These are phyloP conservation scores for Pelagomonas calceolata DNA, from an alignment of 108 stramenopile species.

Conservation along the genomic window DNA sequence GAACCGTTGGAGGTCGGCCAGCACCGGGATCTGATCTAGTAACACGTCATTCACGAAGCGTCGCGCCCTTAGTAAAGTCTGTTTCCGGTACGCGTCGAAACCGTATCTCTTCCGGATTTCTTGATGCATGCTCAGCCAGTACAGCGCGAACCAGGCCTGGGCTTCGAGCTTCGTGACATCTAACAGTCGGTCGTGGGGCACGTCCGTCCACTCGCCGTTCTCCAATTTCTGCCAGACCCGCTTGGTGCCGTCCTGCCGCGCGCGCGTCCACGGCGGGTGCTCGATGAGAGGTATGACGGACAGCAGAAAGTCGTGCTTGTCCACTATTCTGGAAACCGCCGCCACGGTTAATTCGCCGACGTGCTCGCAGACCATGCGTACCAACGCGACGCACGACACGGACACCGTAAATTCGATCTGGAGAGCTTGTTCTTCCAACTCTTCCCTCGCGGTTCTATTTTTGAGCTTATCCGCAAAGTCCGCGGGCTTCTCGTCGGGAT, in stretches of 20 bases:
- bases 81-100: constrained; percentile 61
- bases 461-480: constrained; percentile 9
- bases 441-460: constrained; percentile 3
- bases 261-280: constrained; percentile 72
- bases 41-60: constrained; percentile 54
- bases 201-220: constrained; percentile 50
- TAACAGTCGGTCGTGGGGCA: constrained; percentile 45
- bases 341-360: constrained; percentile 25
- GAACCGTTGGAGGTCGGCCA: constrained; percentile 58
- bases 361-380: constrained; percentile 45
- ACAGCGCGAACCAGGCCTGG: constrained; percentile 67
- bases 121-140: constrained; percentile 45
- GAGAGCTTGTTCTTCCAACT: constrained; percentile 11
- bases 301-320: constrained; percentile 63
- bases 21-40: constrained; percentile 66
- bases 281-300: constrained; percentile 58
- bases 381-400: constrained; percentile 33
- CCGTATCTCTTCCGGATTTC: constrained; percentile 53
- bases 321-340: constrained; percentile 29
- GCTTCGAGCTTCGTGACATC: constrained; percentile 56
- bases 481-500: constrained; percentile 6
- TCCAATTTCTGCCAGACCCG: constrained; percentile 58
- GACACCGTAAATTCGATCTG: constrained; percentile 31
- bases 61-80: constrained; percentile 51
- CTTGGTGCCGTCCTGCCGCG: constrained; percentile 12